Conservation (phyloP, 2,329 filamentous ascomycete genomes). For the Orbilia blumenaviensis region DNA sequence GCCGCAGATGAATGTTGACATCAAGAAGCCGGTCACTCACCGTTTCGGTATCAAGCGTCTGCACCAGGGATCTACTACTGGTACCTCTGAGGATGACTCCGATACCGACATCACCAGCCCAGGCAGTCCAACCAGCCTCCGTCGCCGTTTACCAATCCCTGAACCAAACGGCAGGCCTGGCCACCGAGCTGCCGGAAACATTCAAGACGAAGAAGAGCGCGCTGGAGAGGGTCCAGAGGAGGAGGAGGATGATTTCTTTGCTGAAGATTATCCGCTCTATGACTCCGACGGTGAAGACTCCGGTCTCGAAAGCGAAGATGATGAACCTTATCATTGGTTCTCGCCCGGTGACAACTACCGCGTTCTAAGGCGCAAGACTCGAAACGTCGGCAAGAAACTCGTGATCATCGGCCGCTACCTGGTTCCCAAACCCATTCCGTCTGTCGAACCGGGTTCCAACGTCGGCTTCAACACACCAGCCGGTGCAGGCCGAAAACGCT, state of each 20-base stretch:
- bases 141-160: conserved; percentile 25
- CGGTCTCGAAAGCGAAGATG: conserved; percentile 44
- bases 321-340: conserved; percentile 40
- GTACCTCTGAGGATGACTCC: conserved; percentile 79
- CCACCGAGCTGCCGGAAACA: conserved; percentile 11
- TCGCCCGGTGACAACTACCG: conserved; percentile 42
- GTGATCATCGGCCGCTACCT: conserved; percentile 47
- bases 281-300: conserved; percentile 46
- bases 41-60: conserved; percentile 89
- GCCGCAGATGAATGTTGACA: conserved; percentile 97
- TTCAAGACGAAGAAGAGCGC: conserved; percentile 60
- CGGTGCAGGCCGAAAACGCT: conserved; percentile 61
- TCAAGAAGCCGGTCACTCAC: conserved; percentile 87
- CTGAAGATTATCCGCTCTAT: conserved; percentile 43
- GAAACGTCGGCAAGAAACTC: conserved; percentile 44
- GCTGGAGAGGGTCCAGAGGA: conserved; percentile 22
- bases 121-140: conserved; percentile 17
- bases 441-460: conserved; percentile 39
- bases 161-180: conserved; percentile 1
- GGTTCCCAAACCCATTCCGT: conserved; percentile 42
- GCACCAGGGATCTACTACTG: conserved; percentile 76
- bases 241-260: conserved; percentile 47
- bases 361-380: conserved; percentile 23
- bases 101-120: conserved; percentile 69
- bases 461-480: conserved; percentile 48